Evolutionary conservation across 805 yeast genomes (phyloP).

Genomic region (Kurtzmaniella cleridarum): DNA sequence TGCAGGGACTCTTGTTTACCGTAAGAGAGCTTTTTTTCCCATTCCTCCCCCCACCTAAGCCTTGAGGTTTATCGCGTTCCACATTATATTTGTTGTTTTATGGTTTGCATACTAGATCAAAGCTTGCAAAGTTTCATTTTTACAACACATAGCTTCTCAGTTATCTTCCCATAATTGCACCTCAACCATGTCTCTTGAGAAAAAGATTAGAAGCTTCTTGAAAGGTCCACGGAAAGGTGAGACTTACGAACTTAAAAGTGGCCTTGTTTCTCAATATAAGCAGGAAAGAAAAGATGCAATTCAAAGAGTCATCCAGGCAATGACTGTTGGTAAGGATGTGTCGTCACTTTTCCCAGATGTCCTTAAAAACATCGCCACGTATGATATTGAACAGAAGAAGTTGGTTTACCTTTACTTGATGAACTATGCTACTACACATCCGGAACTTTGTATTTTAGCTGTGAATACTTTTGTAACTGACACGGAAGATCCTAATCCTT

Average conservation of each 20-base stretch:
- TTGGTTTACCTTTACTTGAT: slow-evolving; percentile 89
- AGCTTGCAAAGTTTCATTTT: neutral
- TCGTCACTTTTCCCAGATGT: slow-evolving; percentile 93
- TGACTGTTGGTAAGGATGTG: slow-evolving; percentile 97
- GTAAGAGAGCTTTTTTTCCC: neutral
- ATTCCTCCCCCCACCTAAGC: neutral
- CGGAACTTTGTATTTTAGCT: slow-evolving; percentile 91
- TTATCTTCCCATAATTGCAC: neutral
- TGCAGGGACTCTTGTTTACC: too few species aligned
- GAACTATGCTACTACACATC: slow-evolving; percentile 96
- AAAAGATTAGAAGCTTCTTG: slow-evolving; percentile 37
- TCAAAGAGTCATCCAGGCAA: slow-evolving; percentile 93
- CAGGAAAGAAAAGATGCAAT: slow-evolving; percentile 94
- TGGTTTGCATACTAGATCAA: neutral
- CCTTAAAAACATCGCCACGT: slow-evolving; percentile 92
- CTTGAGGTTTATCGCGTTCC: neutral
- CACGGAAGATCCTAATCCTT: slow-evolving; percentile 93
- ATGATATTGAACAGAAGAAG: slow-evolving; percentile 93
- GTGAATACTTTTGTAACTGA: slow-evolving; percentile 95
- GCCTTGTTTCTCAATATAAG: slow-evolving; percentile 91
- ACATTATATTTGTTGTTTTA: neutral
- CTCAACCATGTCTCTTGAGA: slow-evolving; percentile 34
- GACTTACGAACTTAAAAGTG: slow-evolving; percentile 84
- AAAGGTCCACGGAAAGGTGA: slow-evolving; percentile 57
- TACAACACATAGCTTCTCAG: neutral